Evolutionary conservation across 192 early-diverging fungal genomes (phyloP).

Genomic region (Umbelopsis sp.): DNA sequence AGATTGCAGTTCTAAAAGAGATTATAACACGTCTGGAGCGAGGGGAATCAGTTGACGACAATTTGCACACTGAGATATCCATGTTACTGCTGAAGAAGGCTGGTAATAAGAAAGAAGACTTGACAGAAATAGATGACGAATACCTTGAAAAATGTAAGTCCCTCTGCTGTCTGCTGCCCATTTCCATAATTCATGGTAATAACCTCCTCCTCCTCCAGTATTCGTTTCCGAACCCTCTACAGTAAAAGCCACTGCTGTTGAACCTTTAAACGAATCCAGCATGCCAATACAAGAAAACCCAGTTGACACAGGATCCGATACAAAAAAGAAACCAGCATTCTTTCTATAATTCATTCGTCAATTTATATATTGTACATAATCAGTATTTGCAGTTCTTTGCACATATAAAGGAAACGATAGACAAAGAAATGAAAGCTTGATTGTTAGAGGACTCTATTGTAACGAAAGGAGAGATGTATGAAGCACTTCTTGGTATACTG

Average conservation of each 20-base stretch:
- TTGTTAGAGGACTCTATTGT: background rate
- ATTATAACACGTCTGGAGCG: constrained; percentile 27
- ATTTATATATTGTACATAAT: background rate
- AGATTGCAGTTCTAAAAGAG: constrained; percentile 30
- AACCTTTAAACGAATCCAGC: background rate
- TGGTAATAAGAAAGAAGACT: background rate
- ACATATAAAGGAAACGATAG: background rate
- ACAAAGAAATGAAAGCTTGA: background rate
- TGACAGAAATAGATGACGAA: constrained; percentile 31
- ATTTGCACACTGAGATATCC: constrained; percentile 26
- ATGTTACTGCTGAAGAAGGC: constrained; percentile 26
- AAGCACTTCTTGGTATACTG: too few relatives aligned
- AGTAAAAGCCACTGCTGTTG: background rate
- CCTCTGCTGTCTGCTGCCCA: background rate
- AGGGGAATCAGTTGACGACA: constrained; percentile 20
- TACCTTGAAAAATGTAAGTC: constrained; percentile 41
- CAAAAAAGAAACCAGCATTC: constrained; percentile 1
- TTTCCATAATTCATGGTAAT: background rate
- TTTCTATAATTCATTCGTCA: constrained; percentile 6
- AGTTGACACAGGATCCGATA: too few relatives aligned
- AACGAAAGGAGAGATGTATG: background rate
- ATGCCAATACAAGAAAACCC: background rate
- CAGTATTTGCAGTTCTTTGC: background rate
- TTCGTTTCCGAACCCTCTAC: background rate
- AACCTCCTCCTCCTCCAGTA: background rate